Conservation (phyloP, 306 rosid species). For the Malus sylvestris region DNA sequence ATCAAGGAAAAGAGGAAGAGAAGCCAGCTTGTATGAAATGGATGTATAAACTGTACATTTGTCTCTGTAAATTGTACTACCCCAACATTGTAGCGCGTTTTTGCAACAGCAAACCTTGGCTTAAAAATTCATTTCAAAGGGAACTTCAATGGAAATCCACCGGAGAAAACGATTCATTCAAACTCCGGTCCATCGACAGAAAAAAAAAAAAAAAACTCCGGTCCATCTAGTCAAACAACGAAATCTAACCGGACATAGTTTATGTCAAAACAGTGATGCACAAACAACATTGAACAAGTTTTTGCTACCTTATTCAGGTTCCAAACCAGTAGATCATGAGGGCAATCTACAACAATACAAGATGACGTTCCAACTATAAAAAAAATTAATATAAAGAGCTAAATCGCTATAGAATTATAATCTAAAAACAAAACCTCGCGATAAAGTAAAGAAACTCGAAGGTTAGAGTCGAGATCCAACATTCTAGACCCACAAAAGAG, state of each 20-base stretch:
- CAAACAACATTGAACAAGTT: not conserved
- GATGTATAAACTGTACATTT: not conserved
- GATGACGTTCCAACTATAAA: not conserved
- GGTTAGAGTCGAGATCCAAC: slow-evolving; percentile 17
- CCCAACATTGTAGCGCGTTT: not conserved
- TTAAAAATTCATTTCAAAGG: too few relatives aligned
- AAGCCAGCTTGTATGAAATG: not conserved
- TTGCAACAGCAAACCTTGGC: not conserved
- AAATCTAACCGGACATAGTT: not conserved
- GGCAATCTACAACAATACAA: not conserved
- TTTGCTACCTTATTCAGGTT: not conserved
- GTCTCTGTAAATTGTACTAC: not conserved
- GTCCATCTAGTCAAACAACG: not conserved
- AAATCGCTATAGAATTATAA: not conserved
- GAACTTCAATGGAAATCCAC: not conserved
- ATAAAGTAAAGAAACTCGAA: slow-evolving; percentile 8
- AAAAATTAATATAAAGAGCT: not conserved
- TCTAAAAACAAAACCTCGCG: not conserved
- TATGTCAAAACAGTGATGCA: too few relatives aligned
- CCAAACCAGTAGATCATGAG: not conserved
- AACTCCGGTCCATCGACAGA: not conserved
- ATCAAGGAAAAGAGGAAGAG: not conserved
- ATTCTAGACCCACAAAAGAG: slow-evolving; percentile 21
- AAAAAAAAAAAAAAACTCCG: not conserved
- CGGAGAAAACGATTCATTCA: not conserved